These are phyloP conservation scores for Penicillium vulpinum DNA, from an alignment of 2,329 filamentous ascomycete genomes.

Conservation along the genomic window DNA sequence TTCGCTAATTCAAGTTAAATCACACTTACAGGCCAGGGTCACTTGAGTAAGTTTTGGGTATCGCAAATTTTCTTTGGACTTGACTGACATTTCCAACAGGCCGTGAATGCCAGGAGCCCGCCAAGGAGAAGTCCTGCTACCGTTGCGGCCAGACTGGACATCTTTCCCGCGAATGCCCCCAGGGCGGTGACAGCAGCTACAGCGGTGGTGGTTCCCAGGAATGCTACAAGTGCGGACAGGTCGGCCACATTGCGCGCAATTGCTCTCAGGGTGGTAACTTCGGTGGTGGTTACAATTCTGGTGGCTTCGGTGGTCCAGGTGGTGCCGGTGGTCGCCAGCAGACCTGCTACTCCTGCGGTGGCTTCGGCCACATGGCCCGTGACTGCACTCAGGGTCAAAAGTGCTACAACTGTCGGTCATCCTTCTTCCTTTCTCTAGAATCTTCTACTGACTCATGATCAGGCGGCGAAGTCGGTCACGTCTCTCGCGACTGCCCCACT, in stretches of 20 bases:
- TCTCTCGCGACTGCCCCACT: conserved; percentile 93
- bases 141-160: conserved; percentile 74
- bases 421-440: neutral
- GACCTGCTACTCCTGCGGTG: conserved; percentile 98
- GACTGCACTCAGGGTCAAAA: conserved; percentile 99
- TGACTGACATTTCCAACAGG: conserved; percentile 49
- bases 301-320: conserved; percentile 51
- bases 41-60: conserved; percentile 66
- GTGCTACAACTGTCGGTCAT: conserved; percentile 89
- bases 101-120: conserved; percentile 86
- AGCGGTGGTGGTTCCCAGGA: conserved; percentile 59
- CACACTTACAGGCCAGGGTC: conserved; percentile 58
- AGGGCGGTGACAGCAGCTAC: conserved; percentile 47
- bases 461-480: conserved; percentile 84
- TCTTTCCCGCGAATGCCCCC: conserved; percentile 77
- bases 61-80: neutral
- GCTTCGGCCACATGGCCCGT: conserved; percentile 94
- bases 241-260: conserved; percentile 87
- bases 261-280: conserved; percentile 54
- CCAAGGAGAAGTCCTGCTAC: conserved; percentile 77
- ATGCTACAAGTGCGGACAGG: conserved; percentile 98
- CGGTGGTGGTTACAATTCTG: conserved; percentile 46
- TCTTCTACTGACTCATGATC: conserved; percentile 9
- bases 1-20: conserved; percentile 29
- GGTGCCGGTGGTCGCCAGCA: conserved; percentile 61